Base-by-base conservation (phyloP, 805 yeast species). In the Kluyveromyces wickerhamii region DNA sequence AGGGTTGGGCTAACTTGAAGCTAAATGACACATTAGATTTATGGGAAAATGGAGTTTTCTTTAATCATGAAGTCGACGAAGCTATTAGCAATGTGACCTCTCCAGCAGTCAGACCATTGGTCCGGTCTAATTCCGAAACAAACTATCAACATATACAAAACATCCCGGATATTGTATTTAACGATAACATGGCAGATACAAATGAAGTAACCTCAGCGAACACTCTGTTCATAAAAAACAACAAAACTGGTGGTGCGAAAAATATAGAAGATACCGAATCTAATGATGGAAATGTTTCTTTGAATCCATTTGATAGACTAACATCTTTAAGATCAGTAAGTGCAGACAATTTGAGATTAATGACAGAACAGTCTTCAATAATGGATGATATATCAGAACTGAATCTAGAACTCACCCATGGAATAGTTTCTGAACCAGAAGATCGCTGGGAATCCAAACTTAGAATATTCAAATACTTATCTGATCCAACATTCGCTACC, bases 21-120 rank as follows among this genome's bases (percentile, higher is more conserved):
- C 39, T 55, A 19, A 34, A 43, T 26, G 58, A 52, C 37, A 51
- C 44, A 29, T 29, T 54, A 15, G 49, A 54, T 25, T 40, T 55
- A 12, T 55, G 58, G 60, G 57, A 48, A 27, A 44, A 48, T 25
- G 39, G 42, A 16, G 25, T 36, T 8, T 13, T 41, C 17, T 43
- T 47, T 18, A 32, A 36, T 9, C 19, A 19, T 21, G 33, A 30
- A 18, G 23, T 30, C 13, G 33, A 30, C 12, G 33, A 30, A 22
- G 33, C 19, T 21, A 13, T 30, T 10, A 30, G 26, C 13, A 15
- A 15, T 12, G 33, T 17, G 3, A 13, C 9, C 10, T 30, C 33
- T 7, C 33, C 33, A 12, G 17, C 11, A 21, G 11, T 15, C 6
- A 30, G 25, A 15, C 26, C 26, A 7, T 3, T 12, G 16, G 13